Evolutionary conservation across 306 rosid species (phyloP).

Genomic region (Glycine tomentella): DNA sequence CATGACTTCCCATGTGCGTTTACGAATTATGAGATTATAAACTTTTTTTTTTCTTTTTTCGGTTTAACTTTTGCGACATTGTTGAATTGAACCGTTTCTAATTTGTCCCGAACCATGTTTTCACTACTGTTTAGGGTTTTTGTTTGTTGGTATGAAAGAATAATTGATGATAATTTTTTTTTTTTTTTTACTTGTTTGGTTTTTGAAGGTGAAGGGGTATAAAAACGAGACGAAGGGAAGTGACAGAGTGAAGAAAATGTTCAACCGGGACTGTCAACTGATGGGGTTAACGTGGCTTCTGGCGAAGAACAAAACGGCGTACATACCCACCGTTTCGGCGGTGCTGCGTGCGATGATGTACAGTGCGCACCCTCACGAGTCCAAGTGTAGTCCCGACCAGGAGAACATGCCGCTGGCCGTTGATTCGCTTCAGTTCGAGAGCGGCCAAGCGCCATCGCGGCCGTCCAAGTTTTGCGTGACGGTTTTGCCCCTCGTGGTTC

Average conservation of each 20-base stretch:
- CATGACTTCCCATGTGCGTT: conserved; percentile 34
- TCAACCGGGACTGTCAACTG: conserved; percentile 88
- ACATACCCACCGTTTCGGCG: conserved; percentile 97
- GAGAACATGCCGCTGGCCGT: conserved; percentile 99
- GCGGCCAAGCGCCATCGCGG: conserved; percentile 50
- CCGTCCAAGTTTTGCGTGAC: conserved; percentile 53
- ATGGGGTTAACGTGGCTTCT: conserved; percentile 98
- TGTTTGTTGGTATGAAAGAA: too few species aligned
- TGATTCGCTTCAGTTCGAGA: conserved; percentile 83
- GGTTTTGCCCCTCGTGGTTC: conserved; percentile 56
- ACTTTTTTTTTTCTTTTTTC: background rate
- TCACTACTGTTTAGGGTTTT: background rate
- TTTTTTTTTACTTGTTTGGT: background rate
- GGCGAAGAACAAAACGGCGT: conserved; percentile 86
- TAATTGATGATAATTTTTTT: too few species aligned
- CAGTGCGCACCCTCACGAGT: conserved; percentile 82
- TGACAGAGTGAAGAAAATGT: conserved; percentile 83
- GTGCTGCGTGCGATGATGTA: conserved; percentile 93
- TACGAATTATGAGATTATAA: conserved; percentile 29
- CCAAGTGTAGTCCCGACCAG: conserved; percentile 94
- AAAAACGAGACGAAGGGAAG: conserved; percentile 60
- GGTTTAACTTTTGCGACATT: background rate
- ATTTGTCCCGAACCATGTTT: background rate
- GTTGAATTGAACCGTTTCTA: background rate
- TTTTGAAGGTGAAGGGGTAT: conserved; percentile 60